Evolutionary conservation across 2,329 filamentous ascomycete species (phyloP).

Genomic region (Xylaria digitata): DNA sequence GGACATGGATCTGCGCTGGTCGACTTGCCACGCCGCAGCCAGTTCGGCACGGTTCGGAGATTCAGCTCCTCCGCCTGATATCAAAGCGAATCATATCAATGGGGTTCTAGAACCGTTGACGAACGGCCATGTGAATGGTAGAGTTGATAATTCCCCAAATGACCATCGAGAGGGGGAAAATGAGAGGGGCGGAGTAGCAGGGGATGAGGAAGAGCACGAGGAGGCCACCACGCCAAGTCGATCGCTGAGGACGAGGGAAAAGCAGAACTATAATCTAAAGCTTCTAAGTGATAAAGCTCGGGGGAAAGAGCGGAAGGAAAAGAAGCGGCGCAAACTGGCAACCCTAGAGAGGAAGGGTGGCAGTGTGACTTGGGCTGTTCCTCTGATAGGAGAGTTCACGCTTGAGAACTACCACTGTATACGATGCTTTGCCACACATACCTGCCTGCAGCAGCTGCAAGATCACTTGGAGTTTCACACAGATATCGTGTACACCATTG

Average conservation of each 20-base stretch:
- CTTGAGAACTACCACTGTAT: conserved; percentile 64
- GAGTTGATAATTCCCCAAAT: conserved; percentile 41
- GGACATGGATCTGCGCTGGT: conserved; percentile 52
- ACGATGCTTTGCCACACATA: conserved; percentile 60
- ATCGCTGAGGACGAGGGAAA: conserved; percentile 61
- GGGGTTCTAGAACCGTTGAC: conserved; percentile 49
- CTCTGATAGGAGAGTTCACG: conserved; percentile 56
- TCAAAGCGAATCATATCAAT: conserved; percentile 56
- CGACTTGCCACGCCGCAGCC: conserved; percentile 41
- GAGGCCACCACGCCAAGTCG: conserved; percentile 64
- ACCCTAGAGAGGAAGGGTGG: conserved; percentile 44
- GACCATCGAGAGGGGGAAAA: conserved; percentile 42
- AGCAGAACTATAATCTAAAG: conserved; percentile 70
- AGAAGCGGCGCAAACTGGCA: conserved; percentile 52
- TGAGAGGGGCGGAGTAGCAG: conserved; percentile 39
- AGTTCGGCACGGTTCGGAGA: conserved; percentile 46
- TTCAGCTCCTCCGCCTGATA: conserved; percentile 58
- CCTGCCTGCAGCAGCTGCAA: conserved; percentile 60
- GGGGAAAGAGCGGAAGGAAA: conserved; percentile 61
- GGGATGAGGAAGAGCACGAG: conserved; percentile 58
- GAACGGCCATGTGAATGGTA: conserved; percentile 51
- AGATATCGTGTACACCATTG: conserved; percentile 58
- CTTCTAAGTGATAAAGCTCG: conserved; percentile 67
- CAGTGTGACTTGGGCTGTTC: conserved; percentile 60
- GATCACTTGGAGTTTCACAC: conserved; percentile 62